Evolutionary conservation across 371 early-diverging fungal genomes (phyloP), one percentile per base, ranked within the genome.

Genomic region (Apophysomyces ossiformis): DNA sequence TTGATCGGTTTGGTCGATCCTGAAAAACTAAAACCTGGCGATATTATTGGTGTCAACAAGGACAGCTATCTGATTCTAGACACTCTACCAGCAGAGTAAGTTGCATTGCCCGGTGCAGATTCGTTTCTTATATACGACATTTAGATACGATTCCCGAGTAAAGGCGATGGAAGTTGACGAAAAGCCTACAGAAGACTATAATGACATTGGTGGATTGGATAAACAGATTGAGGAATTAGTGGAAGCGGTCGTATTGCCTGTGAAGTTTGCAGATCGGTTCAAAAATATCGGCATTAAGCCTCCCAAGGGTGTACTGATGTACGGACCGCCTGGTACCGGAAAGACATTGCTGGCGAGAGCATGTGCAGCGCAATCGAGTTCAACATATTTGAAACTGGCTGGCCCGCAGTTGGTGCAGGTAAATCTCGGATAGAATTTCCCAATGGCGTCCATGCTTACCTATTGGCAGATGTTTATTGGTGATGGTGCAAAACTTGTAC

Each of bases 151-250:
- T 80, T 93, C 96, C 37, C 92, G 99, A 59, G 99, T 99, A 57
- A 99, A 99, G 79, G 99, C 99, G 15, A 99, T 99, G 99, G 99
- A 99, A 81, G 96, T 99, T 16, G 99, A 99, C 74, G 99, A 99
- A 76, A 99, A 99, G 79, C 99, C 99, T 9, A 96, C 95, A 11
- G 99, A 99, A 78, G 96, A 96, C 66, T 99, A 99, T 83, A 96
- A 96, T 79, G 72, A 71, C 39, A 69, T 72, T 45, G 72, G 70
- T 65, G 72, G 72, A 64, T 41, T 72, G 56, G 65, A 71, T 39
- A 72, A 64, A 66, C 69, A 68, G 57, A 71, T 60, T 38, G 70
- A 78, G 61, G 79, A 75, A 58, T 58, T 75, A n/a, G 76, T 73
- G 45, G 75, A 75, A 43, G 70, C 68, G 3, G 71, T 73, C 47